Evolutionary conservation across 176 grass and related monocot species (phyloP).

Genomic region (Oryza officinalis): DNA sequence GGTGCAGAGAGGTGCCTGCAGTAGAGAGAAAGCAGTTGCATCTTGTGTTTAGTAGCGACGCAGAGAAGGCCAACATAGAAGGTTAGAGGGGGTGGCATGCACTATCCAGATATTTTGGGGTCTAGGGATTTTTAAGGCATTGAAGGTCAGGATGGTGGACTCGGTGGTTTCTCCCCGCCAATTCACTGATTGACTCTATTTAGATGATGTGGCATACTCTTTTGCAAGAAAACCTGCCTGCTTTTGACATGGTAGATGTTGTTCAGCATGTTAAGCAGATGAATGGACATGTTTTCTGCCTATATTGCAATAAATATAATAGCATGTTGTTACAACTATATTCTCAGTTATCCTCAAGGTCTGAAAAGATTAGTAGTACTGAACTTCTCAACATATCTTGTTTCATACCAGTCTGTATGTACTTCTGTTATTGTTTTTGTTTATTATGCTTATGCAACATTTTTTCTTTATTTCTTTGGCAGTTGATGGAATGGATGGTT

Average conservation of each 20-base stretch:
- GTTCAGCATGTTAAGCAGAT: slow-evolving; percentile 3
- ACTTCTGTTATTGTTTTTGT: slow-evolving; percentile 19
- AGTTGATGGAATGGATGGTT: slow-evolving; percentile 81
- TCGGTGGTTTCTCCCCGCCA: neutral
- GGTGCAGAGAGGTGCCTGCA: neutral
- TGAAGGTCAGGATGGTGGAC: neutral
- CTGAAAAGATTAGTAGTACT: neutral
- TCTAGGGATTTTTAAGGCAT: neutral
- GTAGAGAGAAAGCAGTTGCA: neutral
- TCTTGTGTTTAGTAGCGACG: neutral
- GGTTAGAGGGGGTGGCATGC: neutral
- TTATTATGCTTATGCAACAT: slow-evolving; percentile 1
- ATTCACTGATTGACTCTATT: neutral
- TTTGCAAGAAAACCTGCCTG: neutral
- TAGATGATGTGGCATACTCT: neutral
- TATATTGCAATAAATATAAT: slow-evolving; percentile 6
- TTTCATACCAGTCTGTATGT: slow-evolving; percentile 12
- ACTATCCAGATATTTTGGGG: neutral
- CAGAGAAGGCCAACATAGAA: neutral
- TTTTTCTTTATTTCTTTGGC: slow-evolving; percentile 19
- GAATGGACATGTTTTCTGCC: neutral
- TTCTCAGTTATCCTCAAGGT: neutral
- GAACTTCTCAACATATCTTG: slow-evolving; percentile 12
- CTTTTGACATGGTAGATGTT: slow-evolving; percentile 6
- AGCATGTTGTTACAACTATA: slow-evolving; percentile 19